These are phyloP conservation scores for Colletotrichum trifolii DNA, from an alignment of 2,329 filamentous ascomycete species.

Conservation along the genomic window DNA sequence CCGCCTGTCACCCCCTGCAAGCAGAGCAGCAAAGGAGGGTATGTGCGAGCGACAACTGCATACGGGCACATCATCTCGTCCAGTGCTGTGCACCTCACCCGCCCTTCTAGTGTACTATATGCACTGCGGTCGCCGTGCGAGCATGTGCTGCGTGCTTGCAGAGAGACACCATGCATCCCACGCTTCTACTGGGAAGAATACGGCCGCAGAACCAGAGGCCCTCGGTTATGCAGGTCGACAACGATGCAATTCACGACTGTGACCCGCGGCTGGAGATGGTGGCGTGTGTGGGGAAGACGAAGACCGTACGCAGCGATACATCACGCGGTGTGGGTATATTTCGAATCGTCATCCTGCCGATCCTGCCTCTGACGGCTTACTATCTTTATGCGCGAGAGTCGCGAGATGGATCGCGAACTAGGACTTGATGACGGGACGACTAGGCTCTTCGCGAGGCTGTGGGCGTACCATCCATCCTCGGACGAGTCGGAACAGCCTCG, in stretches of 20 bases:
- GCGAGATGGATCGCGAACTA: no score
- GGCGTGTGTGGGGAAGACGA: constrained; percentile 32
- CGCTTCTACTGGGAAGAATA: constrained; percentile 35
- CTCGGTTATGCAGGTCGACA: constrained; percentile 51
- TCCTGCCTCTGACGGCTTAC: no score
- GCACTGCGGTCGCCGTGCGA: constrained; percentile 9
- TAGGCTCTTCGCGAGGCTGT: no score
- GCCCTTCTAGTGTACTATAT: neutral
- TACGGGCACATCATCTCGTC: constrained; percentile 7
- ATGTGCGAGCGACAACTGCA: constrained; percentile 16
- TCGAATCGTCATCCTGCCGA: no score
- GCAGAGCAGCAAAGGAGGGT: constrained; percentile 4
- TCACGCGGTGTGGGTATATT: no score
- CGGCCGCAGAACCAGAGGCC: constrained; percentile 50
- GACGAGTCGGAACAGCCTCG: no score
- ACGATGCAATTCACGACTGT: constrained; percentile 25
- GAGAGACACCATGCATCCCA: constrained; percentile 36
- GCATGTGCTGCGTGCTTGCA: constrained; percentile 30
- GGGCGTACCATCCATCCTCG: no score
- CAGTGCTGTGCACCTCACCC: neutral
- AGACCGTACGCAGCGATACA: no score
- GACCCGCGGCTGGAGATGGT: constrained; percentile 31
- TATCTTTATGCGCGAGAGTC: no score
- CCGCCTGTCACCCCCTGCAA: constrained; percentile 30
- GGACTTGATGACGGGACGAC: no score